A percentile compares a stretch with the other conserved stretches of the same genome.
Evolutionary conservation across 768 basidiomycete genomes (phyloP).

Genomic region (Polyporus arcularius): DNA sequence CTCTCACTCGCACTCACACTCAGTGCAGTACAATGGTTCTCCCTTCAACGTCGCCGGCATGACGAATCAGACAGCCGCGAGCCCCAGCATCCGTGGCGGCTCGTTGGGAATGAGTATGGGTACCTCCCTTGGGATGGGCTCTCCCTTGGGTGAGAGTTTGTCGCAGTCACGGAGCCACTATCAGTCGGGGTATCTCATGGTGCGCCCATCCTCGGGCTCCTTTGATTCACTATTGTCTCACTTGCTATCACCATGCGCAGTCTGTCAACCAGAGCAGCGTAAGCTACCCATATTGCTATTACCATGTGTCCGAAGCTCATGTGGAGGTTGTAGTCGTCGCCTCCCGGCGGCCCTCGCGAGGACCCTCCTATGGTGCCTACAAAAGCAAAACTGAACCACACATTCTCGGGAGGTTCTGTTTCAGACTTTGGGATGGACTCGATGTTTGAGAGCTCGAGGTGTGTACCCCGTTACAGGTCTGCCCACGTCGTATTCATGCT

Average conservation of each 20-base stretch:
- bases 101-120: constrained; percentile 24
- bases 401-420: constrained; percentile 60
- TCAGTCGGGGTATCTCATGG: constrained; percentile 82
- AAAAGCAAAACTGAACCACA: constrained; percentile 79
- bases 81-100: constrained; percentile 53
- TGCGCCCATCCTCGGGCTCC: constrained; percentile 33
- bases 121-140: constrained; percentile 35
- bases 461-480: background rate
- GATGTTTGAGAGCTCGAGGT: constrained; percentile 79
- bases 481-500: constrained; percentile 6
- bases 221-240: background rate
- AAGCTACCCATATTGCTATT: background rate
- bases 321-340: constrained; percentile 3
- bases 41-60: constrained; percentile 63
- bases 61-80: constrained; percentile 53
- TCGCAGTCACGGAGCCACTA: constrained; percentile 76
- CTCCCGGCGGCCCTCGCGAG: constrained; percentile 47
- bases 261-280: constrained; percentile 67
- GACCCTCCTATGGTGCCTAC: constrained; percentile 77
- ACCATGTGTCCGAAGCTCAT: background rate
- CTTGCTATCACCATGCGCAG: constrained; percentile 33
- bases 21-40: constrained; percentile 24
- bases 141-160: constrained; percentile 64
- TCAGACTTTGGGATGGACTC: constrained; percentile 83
- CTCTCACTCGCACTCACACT: constrained; percentile 33